Percentiles rank a stretch among this genome's conserved stretches.
phyloP scores from a whole-genome alignment of 2,329 filamentous ascomycete species.

The Lecanicillium sp. region DNA sequence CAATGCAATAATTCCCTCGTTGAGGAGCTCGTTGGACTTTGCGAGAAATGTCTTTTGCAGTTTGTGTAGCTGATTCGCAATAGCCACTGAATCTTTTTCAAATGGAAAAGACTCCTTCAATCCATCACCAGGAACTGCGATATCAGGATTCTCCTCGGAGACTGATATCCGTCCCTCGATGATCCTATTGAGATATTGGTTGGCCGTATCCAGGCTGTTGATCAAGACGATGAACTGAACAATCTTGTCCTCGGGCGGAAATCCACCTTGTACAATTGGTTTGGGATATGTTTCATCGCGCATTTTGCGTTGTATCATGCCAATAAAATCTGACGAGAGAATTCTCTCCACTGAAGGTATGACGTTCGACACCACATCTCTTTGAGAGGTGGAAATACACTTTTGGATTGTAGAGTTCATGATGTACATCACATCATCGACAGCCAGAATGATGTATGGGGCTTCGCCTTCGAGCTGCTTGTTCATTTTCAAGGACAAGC shows the following conservation, averaged over 20 bases:
- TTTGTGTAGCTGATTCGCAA: conserved; percentile 59
- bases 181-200: conserved; percentile 86
- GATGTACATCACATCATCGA: conserved; percentile 99
- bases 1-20: conserved; percentile 77
- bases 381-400: conserved; percentile 78
- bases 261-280: conserved; percentile 66
- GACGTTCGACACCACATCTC: conserved; percentile 69
- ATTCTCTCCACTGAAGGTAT: conserved; percentile 74
- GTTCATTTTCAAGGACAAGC: conserved; percentile 69
- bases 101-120: conserved; percentile 72
- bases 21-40: conserved; percentile 76
- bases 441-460: conserved; percentile 88
- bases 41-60: conserved; percentile 66
- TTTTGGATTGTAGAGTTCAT: conserved; percentile 87
- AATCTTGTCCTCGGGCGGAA: conserved; percentile 83
- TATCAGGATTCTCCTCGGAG: conserved; percentile 31
- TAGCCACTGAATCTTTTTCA: conserved; percentile 64
- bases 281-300: conserved; percentile 90
- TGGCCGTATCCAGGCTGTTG: conserved; percentile 90
- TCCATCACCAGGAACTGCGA: conserved; percentile 32
- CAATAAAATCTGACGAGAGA: conserved; percentile 82
- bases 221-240: conserved; percentile 87
- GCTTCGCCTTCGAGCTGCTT: conserved; percentile 69
- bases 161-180: conserved; percentile 59
- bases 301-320: conserved; percentile 98